phyloP scores from a whole-genome alignment of 495 filamentous ascomycete species.

The Halenospora varia region DNA sequence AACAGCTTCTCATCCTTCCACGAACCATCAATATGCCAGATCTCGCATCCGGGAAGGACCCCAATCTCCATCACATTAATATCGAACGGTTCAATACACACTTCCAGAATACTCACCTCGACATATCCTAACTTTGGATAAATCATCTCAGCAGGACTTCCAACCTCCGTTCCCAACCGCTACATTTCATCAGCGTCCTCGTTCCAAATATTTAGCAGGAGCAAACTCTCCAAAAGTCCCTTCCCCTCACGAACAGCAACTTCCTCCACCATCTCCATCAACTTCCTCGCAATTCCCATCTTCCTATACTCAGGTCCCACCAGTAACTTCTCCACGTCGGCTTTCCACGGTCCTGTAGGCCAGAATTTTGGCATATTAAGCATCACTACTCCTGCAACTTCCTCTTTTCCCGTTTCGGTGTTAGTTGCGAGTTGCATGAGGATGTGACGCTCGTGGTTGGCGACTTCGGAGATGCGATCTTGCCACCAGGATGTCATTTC shows the following conservation, averaged over 20 bases:
- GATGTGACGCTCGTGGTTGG: conserved; percentile 1
- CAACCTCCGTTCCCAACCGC: conserved; percentile 21
- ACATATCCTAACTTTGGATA: conserved; percentile 22
- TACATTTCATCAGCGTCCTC: not conserved
- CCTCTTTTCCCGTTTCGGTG: not conserved
- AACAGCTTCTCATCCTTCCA: conserved; percentile 15
- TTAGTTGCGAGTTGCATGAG: conserved; percentile 9
- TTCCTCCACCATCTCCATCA: conserved; percentile 20
- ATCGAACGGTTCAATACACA: not conserved
- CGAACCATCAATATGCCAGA: conserved; percentile 10
- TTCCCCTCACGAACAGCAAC: conserved; percentile 13
- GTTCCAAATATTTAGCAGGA: not conserved
- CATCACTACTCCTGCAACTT: conserved; percentile 16
- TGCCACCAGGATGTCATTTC: conserved; percentile 16
- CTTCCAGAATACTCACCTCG: conserved; percentile 4
- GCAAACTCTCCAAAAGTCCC: conserved; percentile 14
- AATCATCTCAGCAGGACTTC: conserved; percentile 20
- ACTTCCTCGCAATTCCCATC: conserved; percentile 12
- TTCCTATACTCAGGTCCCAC: conserved; percentile 14
- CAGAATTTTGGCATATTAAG: conserved; percentile 7
- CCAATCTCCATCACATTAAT: conserved; percentile 8
- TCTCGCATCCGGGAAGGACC: conserved; percentile 14
- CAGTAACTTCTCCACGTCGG: conserved; percentile 20
- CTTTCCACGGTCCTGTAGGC: conserved; percentile 12
- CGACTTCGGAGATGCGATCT: conserved; percentile 7